phyloP scores from a whole-genome alignment of 2,329 filamentous ascomycete species.

The Fusarium solani-melongenae region DNA sequence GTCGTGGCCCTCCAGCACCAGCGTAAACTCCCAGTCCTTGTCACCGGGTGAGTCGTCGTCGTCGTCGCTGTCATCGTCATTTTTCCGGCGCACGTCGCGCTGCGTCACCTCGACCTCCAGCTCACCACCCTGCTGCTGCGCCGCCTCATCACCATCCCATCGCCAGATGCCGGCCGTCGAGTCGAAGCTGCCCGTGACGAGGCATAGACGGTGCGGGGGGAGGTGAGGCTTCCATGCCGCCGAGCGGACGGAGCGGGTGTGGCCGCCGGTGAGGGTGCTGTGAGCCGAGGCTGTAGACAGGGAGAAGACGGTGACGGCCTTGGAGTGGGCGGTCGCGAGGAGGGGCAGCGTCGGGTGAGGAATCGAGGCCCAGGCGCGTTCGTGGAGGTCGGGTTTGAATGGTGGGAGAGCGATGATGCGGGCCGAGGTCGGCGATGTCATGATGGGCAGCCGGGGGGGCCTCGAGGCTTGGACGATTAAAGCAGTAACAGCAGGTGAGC shows the following conservation, averaged over 20 bases:
- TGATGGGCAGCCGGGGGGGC: slow-evolving; percentile 11
- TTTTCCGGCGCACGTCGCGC: slow-evolving; percentile 30
- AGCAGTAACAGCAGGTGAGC: no score
- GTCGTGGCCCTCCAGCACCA: slow-evolving; percentile 94
- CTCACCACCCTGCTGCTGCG: slow-evolving; percentile 22
- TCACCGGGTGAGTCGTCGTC: slow-evolving; percentile 66
- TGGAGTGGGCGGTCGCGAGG: slow-evolving; percentile 88
- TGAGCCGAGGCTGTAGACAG: slow-evolving; percentile 83
- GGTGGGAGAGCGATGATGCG: slow-evolving; percentile 59
- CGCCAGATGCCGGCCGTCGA: slow-evolving; percentile 89
- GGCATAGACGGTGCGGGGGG: slow-evolving; percentile 72
- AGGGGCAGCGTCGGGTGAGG: slow-evolving; percentile 90
- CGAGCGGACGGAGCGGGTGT: slow-evolving; percentile 88
- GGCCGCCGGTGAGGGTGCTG: slow-evolving; percentile 84
- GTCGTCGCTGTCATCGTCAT: slow-evolving; percentile 41
- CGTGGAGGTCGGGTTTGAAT: slow-evolving; percentile 67
- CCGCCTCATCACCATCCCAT: slow-evolving; percentile 61
- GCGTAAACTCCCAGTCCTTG: slow-evolving; percentile 91
- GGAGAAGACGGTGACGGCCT: slow-evolving; percentile 89
- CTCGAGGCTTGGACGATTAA: not conserved
- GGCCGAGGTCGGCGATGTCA: slow-evolving; percentile 43
- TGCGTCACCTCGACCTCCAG: slow-evolving; percentile 58
- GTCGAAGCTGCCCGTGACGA: slow-evolving; percentile 95
- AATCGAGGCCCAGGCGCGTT: slow-evolving; percentile 85
- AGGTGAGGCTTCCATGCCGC: slow-evolving; percentile 87